Conservation (phyloP, 192 early-diverging fungal genomes). For the Borealophlyctis nickersoniae region DNA sequence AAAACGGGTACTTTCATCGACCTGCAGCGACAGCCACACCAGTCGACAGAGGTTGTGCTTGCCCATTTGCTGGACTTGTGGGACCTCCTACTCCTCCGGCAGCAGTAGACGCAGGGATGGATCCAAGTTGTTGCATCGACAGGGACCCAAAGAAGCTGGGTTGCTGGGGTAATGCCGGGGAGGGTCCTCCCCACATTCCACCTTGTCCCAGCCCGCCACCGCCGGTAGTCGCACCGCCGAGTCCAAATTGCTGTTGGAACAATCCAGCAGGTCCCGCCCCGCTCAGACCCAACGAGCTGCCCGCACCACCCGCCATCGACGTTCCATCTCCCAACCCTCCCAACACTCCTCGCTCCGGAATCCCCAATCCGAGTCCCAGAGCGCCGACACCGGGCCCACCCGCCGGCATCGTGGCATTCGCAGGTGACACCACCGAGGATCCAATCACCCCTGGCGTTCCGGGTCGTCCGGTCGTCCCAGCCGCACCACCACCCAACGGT, state of each 20-base stretch:
- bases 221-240: background rate
- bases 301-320: background rate
- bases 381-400: background rate
- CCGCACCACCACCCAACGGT: background rate
- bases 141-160: background rate
- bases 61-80: too few relatives aligned
- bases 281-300: background rate
- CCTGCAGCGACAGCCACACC: background rate
- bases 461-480: background rate
- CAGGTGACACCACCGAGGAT: background rate
- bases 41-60: too few relatives aligned
- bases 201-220: background rate
- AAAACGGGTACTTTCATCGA: too few relatives aligned
- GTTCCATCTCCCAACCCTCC: background rate
- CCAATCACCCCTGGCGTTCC: constrained; percentile 1
- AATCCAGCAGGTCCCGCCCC: constrained; percentile 3
- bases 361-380: too few relatives aligned
- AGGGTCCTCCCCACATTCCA: background rate
- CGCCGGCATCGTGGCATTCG: background rate
- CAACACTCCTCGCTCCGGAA: too few relatives aligned
- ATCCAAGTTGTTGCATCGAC: too few relatives aligned
- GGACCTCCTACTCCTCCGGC: too few relatives aligned
- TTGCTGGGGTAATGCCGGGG: background rate
- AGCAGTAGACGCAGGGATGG: too few relatives aligned
- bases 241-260: background rate